Evolutionary conservation across 768 basidiomycete genomes (phyloP).

Genomic region (Boletus patriciae): DNA sequence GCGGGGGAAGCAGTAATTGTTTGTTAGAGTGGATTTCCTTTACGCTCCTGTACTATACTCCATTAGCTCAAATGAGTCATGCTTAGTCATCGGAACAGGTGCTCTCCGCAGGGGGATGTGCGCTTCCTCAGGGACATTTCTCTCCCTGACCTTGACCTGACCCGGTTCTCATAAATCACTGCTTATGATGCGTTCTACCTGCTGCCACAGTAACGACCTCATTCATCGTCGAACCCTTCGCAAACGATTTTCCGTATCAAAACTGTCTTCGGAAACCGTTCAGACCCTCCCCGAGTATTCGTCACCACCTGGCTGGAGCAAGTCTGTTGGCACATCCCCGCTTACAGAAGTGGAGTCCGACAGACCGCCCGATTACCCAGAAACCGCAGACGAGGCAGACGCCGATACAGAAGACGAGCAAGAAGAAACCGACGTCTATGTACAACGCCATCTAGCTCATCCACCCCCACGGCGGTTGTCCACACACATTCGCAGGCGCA

Average conservation of each 20-base stretch:
- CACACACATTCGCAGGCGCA: slow-evolving; percentile 24
- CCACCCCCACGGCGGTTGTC: slow-evolving; percentile 37
- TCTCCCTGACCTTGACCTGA: background rate
- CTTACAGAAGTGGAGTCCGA: slow-evolving; percentile 45
- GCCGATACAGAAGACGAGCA: slow-evolving; percentile 54
- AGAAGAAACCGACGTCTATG: slow-evolving; percentile 21
- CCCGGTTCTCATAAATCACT: slow-evolving; percentile 1
- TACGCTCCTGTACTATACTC: background rate
- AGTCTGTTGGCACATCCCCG: slow-evolving; percentile 12
- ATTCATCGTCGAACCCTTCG: slow-evolving; percentile 44
- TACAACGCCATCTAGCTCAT: slow-evolving; percentile 29
- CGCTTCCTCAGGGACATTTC: slow-evolving; percentile 3
- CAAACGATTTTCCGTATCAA: slow-evolving; percentile 56
- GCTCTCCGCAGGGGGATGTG: background rate
- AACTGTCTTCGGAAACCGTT: slow-evolving; percentile 66
- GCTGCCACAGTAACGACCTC: slow-evolving; percentile 8
- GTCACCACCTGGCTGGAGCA: slow-evolving; percentile 34
- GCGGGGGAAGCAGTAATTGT: background rate
- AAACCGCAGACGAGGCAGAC: slow-evolving; percentile 77
- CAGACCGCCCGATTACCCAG: slow-evolving; percentile 72
- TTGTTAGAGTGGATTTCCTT: background rate
- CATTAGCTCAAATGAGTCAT: slow-evolving; percentile 10
- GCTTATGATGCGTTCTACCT: slow-evolving; percentile 21
- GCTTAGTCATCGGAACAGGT: slow-evolving; percentile 24
- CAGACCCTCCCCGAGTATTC: slow-evolving; percentile 66